A percentile compares a stretch with the other conserved stretches of the same genome.
Evolutionary conservation across 208 protist species (phyloP).

Genomic region (Herpetomonas samuelpessoai): DNA sequence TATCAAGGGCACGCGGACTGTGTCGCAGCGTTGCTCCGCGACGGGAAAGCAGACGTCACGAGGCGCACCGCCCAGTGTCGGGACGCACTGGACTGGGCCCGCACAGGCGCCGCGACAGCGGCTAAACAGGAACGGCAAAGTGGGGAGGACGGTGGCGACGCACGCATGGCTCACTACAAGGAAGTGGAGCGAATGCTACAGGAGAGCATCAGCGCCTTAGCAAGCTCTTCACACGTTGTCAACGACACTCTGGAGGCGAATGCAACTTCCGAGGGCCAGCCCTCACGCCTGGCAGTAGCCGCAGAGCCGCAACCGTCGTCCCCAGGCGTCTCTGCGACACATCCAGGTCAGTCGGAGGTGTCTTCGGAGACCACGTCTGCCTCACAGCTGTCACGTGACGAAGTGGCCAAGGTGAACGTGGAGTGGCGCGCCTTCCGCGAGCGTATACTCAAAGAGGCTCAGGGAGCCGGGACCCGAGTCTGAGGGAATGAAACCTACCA

Average conservation of each 20-base stretch:
- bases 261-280: too few species aligned
- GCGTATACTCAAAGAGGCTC: neutral
- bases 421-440: neutral
- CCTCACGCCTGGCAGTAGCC: too few species aligned
- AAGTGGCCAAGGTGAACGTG: neutral
- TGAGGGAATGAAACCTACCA: too few species aligned
- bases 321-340: neutral
- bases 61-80: constrained; percentile 8
- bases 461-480: too few species aligned
- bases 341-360: neutral
- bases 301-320: too few species aligned
- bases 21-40: constrained; percentile 14
- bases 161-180: neutral
- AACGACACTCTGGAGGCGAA: too few species aligned
- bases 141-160: neutral
- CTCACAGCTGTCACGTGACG: neutral
- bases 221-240: too few species aligned
- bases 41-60: constrained; percentile 20
- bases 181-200: neutral
- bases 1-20: constrained; percentile 23
- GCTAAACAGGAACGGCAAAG: neutral
- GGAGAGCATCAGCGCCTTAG: neutral
- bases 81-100: constrained; percentile 24
- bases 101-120: constrained; percentile 8
- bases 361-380: neutral